Evolutionary conservation across 805 yeast species (phyloP).

Genomic region (Soucietia sequanensis): DNA sequence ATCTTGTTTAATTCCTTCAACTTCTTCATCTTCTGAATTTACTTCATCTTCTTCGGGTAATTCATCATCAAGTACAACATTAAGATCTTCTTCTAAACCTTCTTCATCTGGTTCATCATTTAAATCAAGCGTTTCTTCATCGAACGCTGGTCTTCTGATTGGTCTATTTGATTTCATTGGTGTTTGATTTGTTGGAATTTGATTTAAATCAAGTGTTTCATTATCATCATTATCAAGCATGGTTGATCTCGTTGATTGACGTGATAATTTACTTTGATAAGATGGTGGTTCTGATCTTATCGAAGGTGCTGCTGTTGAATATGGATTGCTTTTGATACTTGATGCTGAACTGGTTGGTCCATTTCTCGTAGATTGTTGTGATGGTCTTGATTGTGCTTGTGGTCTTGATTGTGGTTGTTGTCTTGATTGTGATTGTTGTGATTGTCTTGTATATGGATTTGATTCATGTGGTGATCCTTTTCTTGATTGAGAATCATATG

Average conservation of each 20-base stretch:
- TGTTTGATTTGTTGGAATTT: conserved; percentile 32
- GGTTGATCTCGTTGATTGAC: conserved; percentile 4
- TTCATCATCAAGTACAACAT: conserved; percentile 34
- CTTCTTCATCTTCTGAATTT: conserved; percentile 79
- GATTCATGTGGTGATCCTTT: no score
- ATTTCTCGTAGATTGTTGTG: not conserved
- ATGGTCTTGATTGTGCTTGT: not conserved
- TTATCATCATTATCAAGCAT: conserved; percentile 17
- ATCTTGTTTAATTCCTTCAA: conserved; percentile 80
- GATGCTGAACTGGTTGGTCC: conserved; percentile 7
- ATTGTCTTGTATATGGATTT: conserved; percentile 6
- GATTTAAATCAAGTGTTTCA: conserved; percentile 39
- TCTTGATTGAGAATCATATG: conserved; percentile 1
- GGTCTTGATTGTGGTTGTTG: not conserved
- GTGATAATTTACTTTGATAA: not conserved
- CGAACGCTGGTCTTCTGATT: conserved; percentile 15
- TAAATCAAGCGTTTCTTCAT: conserved; percentile 29
- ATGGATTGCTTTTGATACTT: conserved; percentile 10
- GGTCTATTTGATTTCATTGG: conserved; percentile 19
- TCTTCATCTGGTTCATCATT: conserved; percentile 28
- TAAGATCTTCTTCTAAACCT: conserved; percentile 41
- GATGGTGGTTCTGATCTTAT: conserved; percentile 1
- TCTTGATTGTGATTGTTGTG: not conserved
- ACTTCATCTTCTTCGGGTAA: conserved; percentile 38
- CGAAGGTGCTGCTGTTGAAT: conserved; percentile 7